A percentile compares a stretch with the other conserved stretches of the same genome.
Conservation (phyloP, 2,329 filamentous ascomycete species). For the Verticillium dahliae region DNA sequence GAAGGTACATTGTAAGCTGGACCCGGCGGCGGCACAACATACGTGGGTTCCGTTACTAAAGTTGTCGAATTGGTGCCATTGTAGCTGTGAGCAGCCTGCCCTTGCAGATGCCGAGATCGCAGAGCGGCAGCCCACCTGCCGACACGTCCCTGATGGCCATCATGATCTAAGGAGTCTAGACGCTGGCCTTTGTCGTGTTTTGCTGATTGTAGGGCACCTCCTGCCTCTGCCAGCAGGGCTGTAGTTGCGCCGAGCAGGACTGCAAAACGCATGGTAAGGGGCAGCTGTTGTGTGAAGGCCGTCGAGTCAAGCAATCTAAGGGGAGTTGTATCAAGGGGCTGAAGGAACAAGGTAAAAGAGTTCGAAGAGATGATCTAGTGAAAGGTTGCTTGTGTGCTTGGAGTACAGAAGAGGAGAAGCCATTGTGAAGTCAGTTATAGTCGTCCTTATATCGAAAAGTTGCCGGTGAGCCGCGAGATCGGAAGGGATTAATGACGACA, state of each 20-base stretch:
- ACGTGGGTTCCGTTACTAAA: neutral
- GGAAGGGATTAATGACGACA: neutral
- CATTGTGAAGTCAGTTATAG: neutral
- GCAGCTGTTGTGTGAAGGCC: no score
- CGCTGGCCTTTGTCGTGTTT: neutral
- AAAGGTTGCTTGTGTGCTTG: neutral
- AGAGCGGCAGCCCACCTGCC: neutral
- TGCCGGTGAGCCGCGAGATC: neutral
- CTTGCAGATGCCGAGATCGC: neutral
- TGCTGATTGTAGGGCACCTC: neutral
- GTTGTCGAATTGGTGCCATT: slow-evolving; percentile 8
- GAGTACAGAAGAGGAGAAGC: neutral
- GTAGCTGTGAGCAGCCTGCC: neutral
- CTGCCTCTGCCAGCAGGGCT: neutral
- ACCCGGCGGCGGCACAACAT: neutral
- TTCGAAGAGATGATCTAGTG: neutral
- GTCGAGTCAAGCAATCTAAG: no score
- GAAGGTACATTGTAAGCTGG: neutral
- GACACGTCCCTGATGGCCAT: neutral
- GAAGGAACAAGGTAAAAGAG: neutral
- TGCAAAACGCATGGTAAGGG: neutral
- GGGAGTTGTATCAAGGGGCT: neutral
- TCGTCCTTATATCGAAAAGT: neutral
- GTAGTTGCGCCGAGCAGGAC: neutral
- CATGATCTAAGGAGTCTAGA: neutral